Base-by-base conservation (phyloP, 2,329 filamentous ascomycete species). In the Neonectria neomacrospora region DNA sequence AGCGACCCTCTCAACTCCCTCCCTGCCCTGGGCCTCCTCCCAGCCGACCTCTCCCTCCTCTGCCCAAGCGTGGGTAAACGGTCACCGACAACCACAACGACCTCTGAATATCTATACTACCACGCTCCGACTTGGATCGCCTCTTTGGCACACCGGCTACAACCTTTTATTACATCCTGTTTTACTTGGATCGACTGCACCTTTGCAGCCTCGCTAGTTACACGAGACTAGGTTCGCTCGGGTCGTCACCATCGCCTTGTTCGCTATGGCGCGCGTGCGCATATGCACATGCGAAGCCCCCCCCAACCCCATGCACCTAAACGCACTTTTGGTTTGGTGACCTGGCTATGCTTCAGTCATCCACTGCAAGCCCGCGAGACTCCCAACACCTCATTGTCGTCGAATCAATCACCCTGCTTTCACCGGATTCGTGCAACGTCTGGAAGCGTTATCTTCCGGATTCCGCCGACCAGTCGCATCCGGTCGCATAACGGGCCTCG, bases 11-110 rank as follows among this genome's bases (percentile, higher is more conserved):
- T 71, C 86, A 89, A 74, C 86, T 90, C 69, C 88, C 88, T 80
- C 88, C 88, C 71, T 90, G 87, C 85, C 87, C 88, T 58, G 88
- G 88, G 71, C 88, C 88, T 64, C 88, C 88, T 73, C 88, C 88
- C 67, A 87, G 84, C 79, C 82, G 88, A 58, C 88, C 88, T 79
- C 85, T 90, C 57, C 88, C 88, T 77, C 85, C 87, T 78, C 85
- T 90, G 66, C 88, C 88, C 76, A 89, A 88, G 81, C 82, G 84
- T 74, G 81, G 80, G 71, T 87, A 87, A 73, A 63, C 52, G 50
- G 60, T 67, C 59, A 50, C 58, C 63, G 52, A 52, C 37, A 51
- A 55, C n/a, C 39, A 66, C 44, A 53, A 65, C 56, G 37, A 41
- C 34, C 32, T 52, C 56, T 56, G 47, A 62, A 57, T 32, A 54